phyloP scores from a whole-genome alignment of 192 early-diverging fungal species.

The Phlyctochytrium planicorne region DNA sequence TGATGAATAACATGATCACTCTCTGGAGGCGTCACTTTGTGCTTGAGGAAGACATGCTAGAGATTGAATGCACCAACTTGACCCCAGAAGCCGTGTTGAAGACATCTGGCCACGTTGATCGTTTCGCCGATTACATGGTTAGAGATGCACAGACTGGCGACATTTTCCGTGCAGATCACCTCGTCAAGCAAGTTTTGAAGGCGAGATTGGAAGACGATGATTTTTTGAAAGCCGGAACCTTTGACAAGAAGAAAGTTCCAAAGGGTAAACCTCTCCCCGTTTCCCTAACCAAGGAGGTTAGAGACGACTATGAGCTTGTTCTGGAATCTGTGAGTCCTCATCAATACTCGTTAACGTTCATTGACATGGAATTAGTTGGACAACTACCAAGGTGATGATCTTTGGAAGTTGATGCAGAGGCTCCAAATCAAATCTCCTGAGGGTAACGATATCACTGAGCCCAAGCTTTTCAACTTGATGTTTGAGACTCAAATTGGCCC shows the following conservation, averaged over 20 bases:
- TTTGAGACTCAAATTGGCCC: slow-evolving; percentile 98
- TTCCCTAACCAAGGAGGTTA: slow-evolving; percentile 59
- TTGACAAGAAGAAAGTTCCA: slow-evolving; percentile 69
- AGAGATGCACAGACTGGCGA: slow-evolving; percentile 89
- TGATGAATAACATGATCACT: slow-evolving; percentile 86
- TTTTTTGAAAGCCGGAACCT: slow-evolving; percentile 27
- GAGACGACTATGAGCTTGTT: slow-evolving; percentile 76
- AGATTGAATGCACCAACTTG: slow-evolving; percentile 96
- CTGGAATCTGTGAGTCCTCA: slow-evolving; percentile 70
- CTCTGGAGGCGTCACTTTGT: slow-evolving; percentile 97
- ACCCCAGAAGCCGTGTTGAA: slow-evolving; percentile 92
- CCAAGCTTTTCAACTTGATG: slow-evolving; percentile 98
- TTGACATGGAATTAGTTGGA: slow-evolving; percentile 82
- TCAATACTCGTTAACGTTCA: not conserved
- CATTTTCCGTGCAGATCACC: slow-evolving; percentile 95
- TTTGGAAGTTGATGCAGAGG: slow-evolving; percentile 80
- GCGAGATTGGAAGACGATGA: slow-evolving; percentile 86
- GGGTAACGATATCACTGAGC: slow-evolving; percentile 86
- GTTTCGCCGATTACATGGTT: slow-evolving; percentile 99
- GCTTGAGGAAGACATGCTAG: slow-evolving; percentile 99
- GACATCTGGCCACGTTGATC: slow-evolving; percentile 99
- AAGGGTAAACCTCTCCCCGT: slow-evolving; percentile 55
- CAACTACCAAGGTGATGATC: slow-evolving; percentile 86
- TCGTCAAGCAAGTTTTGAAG: slow-evolving; percentile 91
- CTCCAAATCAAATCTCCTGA: slow-evolving; percentile 88